Percentiles rank a stretch among this genome's conserved stretches.
Conservation (phyloP, 2,329 filamentous ascomycete genomes). For the Nigrospora osmanthi region DNA sequence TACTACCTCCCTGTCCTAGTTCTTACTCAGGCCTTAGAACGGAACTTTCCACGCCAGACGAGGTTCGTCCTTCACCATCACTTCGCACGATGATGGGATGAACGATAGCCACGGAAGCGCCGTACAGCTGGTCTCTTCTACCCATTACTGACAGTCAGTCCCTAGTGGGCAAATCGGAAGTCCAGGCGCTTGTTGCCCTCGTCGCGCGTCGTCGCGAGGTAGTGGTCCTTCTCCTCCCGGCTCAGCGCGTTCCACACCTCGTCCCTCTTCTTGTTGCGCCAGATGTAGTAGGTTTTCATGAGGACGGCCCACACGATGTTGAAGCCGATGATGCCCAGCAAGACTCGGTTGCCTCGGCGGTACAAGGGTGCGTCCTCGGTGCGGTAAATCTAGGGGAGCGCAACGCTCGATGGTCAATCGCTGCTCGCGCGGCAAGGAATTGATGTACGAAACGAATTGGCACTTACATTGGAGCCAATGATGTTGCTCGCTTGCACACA, state of each 20-base stretch:
- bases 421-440: too few relatives aligned
- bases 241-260: slow-evolving; percentile 10
- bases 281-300: slow-evolving; percentile 29
- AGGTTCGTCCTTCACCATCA: too few relatives aligned
- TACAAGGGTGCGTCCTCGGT: slow-evolving; percentile 39
- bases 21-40: too few relatives aligned
- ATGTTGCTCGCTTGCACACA: slow-evolving; percentile 36
- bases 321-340: slow-evolving; percentile 28
- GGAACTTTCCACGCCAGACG: too few relatives aligned
- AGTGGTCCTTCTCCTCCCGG: slow-evolving; percentile 10
- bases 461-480: slow-evolving; percentile 27
- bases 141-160: too few relatives aligned
- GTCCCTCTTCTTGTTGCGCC: slow-evolving; percentile 25
- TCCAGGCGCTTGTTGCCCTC: slow-evolving; percentile 14
- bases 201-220: slow-evolving; percentile 13
- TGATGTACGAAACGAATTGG: too few relatives aligned
- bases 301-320: slow-evolving; percentile 23
- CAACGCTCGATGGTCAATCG: background rate
- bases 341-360: slow-evolving; percentile 28
- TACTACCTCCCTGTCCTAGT: too few relatives aligned
- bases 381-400: slow-evolving; percentile 17
- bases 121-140: background rate
- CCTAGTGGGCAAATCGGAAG: slow-evolving; percentile 14
- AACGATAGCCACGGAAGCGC: too few relatives aligned
- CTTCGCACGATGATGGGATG: too few relatives aligned